A percentile compares a stretch with the other conserved stretches of the same genome.
Evolutionary conservation across 176 grass and related monocot genomes (phyloP).

Genomic region (Canna indica): DNA sequence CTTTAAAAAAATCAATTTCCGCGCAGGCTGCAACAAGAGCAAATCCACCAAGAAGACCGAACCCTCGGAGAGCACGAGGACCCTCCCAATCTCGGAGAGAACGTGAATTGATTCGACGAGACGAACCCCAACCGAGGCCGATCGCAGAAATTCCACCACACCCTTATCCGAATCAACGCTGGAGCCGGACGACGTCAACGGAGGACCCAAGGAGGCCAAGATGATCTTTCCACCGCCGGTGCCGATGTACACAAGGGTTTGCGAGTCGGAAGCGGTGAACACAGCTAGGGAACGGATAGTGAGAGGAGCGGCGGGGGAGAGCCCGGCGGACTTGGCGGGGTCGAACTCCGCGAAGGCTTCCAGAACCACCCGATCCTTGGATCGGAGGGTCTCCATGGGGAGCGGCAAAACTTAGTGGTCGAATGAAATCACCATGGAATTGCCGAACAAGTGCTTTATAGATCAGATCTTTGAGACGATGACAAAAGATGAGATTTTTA

Average conservation of each 20-base stretch:
- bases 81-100: constrained; percentile 46
- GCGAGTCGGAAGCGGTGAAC: constrained; percentile 25
- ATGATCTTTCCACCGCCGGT: constrained; percentile 84
- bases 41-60: constrained; percentile 53
- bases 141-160: constrained; percentile 37
- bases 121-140: constrained; percentile 37
- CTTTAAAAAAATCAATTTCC: constrained; percentile 64
- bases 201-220: constrained; percentile 33
- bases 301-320: constrained; percentile 50
- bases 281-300: constrained; percentile 61
- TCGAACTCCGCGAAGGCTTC: constrained; percentile 58
- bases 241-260: constrained; percentile 61
- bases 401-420: neutral
- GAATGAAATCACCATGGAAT: neutral
- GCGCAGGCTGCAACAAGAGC: constrained; percentile 46
- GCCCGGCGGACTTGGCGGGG: constrained; percentile 50
- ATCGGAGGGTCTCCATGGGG: constrained; percentile 15
- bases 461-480: neutral
- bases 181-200: neutral
- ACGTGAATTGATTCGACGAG: constrained; percentile 51
- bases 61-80: constrained; percentile 65
- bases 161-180: constrained; percentile 8
- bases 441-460: neutral
- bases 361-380: constrained; percentile 34
- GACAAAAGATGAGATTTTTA: neutral